Conservation (phyloP, 768 basidiomycete genomes). For the Vishniacozyma victoriae region DNA sequence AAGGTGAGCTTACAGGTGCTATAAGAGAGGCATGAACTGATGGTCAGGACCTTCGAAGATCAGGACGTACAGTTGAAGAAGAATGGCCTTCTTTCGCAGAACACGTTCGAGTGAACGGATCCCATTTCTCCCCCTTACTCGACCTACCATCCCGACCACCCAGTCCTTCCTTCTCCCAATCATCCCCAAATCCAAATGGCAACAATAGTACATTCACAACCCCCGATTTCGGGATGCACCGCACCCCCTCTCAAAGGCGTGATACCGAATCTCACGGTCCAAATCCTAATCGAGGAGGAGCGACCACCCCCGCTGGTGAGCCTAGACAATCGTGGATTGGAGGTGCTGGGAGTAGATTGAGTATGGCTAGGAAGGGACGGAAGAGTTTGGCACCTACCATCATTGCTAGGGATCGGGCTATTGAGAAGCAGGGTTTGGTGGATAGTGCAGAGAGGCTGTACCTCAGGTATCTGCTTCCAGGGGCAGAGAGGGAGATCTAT, state of each 20-base stretch:
- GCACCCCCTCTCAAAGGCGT: conserved; percentile 12
- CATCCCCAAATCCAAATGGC: background rate
- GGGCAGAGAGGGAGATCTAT: conserved; percentile 95
- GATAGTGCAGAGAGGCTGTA: conserved; percentile 94
- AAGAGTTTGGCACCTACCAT: conserved; percentile 66
- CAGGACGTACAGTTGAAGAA: conserved; percentile 82
- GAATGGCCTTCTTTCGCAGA: conserved; percentile 99
- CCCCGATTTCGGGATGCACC: background rate
- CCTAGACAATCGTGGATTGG: background rate
- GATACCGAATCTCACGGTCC: conserved; percentile 42
- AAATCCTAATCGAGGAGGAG: background rate
- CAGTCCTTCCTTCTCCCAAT: background rate
- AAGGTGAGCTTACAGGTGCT: conserved; percentile 50
- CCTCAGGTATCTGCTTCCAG: conserved; percentile 81
- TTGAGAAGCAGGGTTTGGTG: conserved; percentile 81
- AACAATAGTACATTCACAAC: no score
- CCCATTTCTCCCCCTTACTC: conserved; percentile 85
- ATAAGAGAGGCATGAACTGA: background rate
- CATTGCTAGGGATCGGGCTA: conserved; percentile 84
- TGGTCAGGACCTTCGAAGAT: conserved; percentile 77
- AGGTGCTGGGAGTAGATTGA: conserved; percentile 3
- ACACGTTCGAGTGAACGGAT: conserved; percentile 82
- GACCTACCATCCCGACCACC: conserved; percentile 48
- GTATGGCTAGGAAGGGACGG: conserved; percentile 11
- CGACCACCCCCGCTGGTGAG: conserved; percentile 8